Evolutionary conservation across 164 flowering plant genomes (phyloP).

Genomic region (Stephania japonica): DNA sequence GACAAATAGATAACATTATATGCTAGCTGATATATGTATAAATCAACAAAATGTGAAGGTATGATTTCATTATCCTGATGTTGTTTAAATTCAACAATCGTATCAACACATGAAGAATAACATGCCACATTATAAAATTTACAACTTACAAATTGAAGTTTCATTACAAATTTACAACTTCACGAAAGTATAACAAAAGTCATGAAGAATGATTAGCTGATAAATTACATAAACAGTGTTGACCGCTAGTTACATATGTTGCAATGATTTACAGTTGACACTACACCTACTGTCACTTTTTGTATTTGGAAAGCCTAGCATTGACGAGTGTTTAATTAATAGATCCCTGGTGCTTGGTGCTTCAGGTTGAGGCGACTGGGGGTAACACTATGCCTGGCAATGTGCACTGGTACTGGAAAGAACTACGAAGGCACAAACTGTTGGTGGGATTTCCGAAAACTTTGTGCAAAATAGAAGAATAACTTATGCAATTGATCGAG

Average conservation of each 20-base stretch:
- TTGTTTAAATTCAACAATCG: too few relatives aligned
- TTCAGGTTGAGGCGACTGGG: not conserved
- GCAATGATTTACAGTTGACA: conserved; percentile 11
- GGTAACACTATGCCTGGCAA: conserved; percentile 40
- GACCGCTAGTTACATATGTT: conserved; percentile 13
- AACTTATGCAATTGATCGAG: too few relatives aligned
- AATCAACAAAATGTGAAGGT: too few relatives aligned
- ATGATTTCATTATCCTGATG: too few relatives aligned
- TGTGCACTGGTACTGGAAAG: conserved; percentile 63
- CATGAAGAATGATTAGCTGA: conserved; percentile 10
- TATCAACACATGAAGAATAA: too few relatives aligned
- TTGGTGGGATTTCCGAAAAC: too few relatives aligned
- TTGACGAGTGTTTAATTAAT: not conserved
- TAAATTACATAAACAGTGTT: conserved; percentile 3
- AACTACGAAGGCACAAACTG: conserved; percentile 92
- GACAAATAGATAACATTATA: too few relatives aligned
- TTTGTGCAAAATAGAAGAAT: too few relatives aligned
- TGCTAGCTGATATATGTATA: too few relatives aligned
- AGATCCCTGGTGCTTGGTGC: conserved; percentile 4
- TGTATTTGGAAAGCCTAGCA: conserved; percentile 5
- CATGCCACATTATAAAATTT: conserved; percentile 6
- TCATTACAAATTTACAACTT: too few relatives aligned
- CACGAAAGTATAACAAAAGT: too few relatives aligned
- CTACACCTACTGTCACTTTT: conserved; percentile 11
- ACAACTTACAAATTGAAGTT: too few relatives aligned